phyloP scores from a whole-genome alignment of 805 yeast species.

The Pichia eremophila region DNA sequence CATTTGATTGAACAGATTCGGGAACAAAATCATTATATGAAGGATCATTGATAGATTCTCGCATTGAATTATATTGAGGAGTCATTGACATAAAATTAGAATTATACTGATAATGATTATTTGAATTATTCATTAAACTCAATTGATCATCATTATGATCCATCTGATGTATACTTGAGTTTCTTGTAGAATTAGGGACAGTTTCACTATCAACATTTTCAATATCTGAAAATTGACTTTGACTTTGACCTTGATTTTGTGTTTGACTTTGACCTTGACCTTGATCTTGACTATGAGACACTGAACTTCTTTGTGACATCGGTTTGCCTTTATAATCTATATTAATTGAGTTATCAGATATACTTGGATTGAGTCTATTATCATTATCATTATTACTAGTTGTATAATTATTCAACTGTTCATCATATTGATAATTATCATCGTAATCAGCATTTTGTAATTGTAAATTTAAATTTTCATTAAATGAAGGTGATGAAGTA shows the following conservation, averaged over 20 bases:
- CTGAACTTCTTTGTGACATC: background rate
- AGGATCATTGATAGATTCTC: conserved; percentile 13
- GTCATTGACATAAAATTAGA: background rate
- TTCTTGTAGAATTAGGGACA: background rate
- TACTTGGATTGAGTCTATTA: background rate
- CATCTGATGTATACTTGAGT: background rate
- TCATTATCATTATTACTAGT: conserved; percentile 4
- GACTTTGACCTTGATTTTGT: background rate
- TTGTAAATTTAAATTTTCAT: conserved; percentile 15
- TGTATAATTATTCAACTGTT: background rate
- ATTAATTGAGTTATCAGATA: background rate
- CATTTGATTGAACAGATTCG: conserved; percentile 12
- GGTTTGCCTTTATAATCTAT: background rate
- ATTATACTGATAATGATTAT: background rate
- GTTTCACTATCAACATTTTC: conserved; percentile 2
- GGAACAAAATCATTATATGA: conserved; percentile 24
- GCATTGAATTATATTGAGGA: conserved; percentile 4
- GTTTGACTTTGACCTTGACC: background rate
- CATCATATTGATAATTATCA: background rate
- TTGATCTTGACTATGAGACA: background rate
- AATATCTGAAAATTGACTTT: background rate
- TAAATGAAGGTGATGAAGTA: conserved; percentile 18
- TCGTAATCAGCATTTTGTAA: conserved; percentile 8
- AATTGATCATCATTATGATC: background rate
- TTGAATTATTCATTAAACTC: background rate